A percentile compares a stretch with the other conserved stretches of the same genome.
Evolutionary conservation across 2,329 filamentous ascomycete genomes (phyloP).

Genomic region (Trichoderma endophyticum): DNA sequence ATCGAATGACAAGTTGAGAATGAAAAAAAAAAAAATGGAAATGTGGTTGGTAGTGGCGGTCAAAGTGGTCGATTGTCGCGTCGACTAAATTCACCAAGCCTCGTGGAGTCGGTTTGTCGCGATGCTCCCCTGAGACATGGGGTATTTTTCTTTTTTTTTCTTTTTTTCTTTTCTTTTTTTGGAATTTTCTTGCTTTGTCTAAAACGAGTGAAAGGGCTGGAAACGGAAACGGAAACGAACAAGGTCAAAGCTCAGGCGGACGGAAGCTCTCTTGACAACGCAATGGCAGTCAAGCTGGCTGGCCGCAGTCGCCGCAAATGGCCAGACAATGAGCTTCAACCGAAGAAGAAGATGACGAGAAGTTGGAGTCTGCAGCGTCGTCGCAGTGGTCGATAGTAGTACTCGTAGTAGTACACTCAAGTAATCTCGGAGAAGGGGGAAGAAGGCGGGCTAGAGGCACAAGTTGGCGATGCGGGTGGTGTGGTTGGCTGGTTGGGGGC

Average conservation of each 20-base stretch:
- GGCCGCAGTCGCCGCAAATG: conserved; percentile 5
- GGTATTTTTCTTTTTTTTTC: not conserved
- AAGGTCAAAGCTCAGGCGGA: conserved; percentile 3
- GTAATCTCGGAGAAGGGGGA: conserved; percentile 11
- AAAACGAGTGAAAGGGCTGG: conserved; percentile 16
- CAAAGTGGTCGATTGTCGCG: not conserved
- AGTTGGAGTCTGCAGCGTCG: not conserved
- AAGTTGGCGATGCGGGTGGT: conserved; percentile 15
- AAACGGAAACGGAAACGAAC: not conserved
- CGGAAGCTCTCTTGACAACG: conserved; percentile 9
- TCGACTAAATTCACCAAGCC: conserved; percentile 12
- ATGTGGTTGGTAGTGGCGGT: not conserved
- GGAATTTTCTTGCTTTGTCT: not conserved
- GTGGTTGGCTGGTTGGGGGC: conserved; percentile 6
- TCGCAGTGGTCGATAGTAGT: no score
- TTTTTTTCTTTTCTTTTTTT: not conserved
- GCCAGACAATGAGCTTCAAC: conserved; percentile 8
- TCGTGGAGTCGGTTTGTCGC: conserved; percentile 14
- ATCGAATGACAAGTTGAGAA: conserved; percentile 2
- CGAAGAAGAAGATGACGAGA: not conserved
- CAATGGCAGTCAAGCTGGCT: conserved; percentile 7
- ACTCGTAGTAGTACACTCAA: not conserved
- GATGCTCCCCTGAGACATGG: conserved; percentile 17
- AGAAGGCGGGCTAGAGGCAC: conserved; percentile 8
- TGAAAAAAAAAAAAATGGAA: not conserved